Percentiles rank a stretch among this genome's conserved stretches.
Evolutionary conservation across 1,284 basidiomycete species (phyloP).

Genomic region (Moesziomyces parantarcticus): DNA sequence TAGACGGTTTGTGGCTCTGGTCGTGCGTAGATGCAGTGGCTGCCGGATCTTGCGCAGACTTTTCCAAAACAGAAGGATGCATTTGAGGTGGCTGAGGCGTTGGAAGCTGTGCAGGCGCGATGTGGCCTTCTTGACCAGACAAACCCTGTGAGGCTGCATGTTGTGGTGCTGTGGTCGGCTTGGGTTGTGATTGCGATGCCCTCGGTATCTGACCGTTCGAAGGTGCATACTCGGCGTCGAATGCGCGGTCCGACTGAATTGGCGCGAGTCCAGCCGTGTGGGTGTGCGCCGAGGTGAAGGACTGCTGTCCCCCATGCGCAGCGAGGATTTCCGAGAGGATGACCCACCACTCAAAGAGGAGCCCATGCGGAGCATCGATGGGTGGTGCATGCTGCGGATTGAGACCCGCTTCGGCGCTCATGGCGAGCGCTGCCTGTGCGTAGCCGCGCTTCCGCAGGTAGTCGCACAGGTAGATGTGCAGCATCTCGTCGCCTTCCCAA

Average conservation of each 20-base stretch:
- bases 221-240: too few species aligned
- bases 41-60: neutral
- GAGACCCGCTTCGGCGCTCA: conserved; percentile 28
- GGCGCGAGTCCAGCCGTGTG: too few species aligned
- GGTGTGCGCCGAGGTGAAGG: neutral
- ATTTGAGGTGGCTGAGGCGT: neutral
- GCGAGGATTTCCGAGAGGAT: conserved; percentile 46
- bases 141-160: too few species aligned
- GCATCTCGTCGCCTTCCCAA: conserved; percentile 44
- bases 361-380: conserved; percentile 42
- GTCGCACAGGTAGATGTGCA: conserved; percentile 49
- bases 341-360: conserved; percentile 49
- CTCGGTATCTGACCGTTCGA: too few species aligned
- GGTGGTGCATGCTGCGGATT: conserved; percentile 22
- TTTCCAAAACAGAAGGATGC: neutral
- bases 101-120: neutral
- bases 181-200: too few species aligned
- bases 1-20: neutral
- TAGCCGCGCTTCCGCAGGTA: conserved; percentile 41
- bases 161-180: too few species aligned
- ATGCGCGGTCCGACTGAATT: too few species aligned
- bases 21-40: neutral
- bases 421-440: conserved; percentile 21
- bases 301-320: conserved; percentile 1
- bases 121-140: too few species aligned